A percentile compares a stretch with the other conserved stretches of the same genome.
These are phyloP conservation scores for Ceratobasidium sp. DNA, from an alignment of 1,284 basidiomycete species.

Conservation along the genomic window DNA sequence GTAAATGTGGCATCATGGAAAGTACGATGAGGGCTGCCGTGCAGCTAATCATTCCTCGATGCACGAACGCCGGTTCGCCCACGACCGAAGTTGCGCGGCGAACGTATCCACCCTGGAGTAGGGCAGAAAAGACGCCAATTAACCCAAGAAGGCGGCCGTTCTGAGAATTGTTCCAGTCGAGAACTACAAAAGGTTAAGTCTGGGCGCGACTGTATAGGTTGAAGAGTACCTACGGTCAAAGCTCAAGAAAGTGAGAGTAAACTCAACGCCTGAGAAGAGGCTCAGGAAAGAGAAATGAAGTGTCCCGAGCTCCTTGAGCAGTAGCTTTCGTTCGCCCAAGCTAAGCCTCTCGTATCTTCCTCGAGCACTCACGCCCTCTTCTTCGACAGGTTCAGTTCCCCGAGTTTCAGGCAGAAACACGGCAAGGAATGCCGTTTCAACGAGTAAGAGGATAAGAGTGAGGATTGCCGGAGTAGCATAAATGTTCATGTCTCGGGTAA, in stretches of 20 bases:
- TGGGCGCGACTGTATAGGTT: slow-evolving; percentile 11
- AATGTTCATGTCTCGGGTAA: slow-evolving; percentile 79
- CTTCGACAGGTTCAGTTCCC: slow-evolving; percentile 59
- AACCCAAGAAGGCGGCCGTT: slow-evolving; percentile 87
- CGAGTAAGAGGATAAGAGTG: slow-evolving; percentile 76
- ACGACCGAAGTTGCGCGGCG: slow-evolving; percentile 77
- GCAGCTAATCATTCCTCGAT: slow-evolving; percentile 80
- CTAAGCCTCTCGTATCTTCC: slow-evolving; percentile 24
- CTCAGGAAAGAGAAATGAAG: slow-evolving; percentile 88
- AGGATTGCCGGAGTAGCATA: slow-evolving; percentile 88
- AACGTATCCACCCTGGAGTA: slow-evolving; percentile 92
- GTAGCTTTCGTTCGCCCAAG: slow-evolving; percentile 48
- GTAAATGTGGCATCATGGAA: slow-evolving; percentile 73
- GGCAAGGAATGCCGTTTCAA: slow-evolving; percentile 80
- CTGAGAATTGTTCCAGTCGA: slow-evolving; percentile 90
- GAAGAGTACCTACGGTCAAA: slow-evolving; percentile 75
- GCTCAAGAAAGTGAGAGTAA: slow-evolving; percentile 91
- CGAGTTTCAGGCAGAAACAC: slow-evolving; percentile 85
- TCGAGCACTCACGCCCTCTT: slow-evolving; percentile 51
- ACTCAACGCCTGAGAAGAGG: slow-evolving; percentile 90
- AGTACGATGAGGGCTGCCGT: slow-evolving; percentile 77
- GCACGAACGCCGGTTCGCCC: slow-evolving; percentile 84
- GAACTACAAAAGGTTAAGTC: slow-evolving; percentile 64
- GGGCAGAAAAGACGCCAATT: slow-evolving; percentile 88
- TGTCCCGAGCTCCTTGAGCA: slow-evolving; percentile 64